Percentiles rank a stretch among this genome's conserved stretches.
Conservation (phyloP, 2,329 filamentous ascomycete genomes). For the Aspergillus melleus region DNA sequence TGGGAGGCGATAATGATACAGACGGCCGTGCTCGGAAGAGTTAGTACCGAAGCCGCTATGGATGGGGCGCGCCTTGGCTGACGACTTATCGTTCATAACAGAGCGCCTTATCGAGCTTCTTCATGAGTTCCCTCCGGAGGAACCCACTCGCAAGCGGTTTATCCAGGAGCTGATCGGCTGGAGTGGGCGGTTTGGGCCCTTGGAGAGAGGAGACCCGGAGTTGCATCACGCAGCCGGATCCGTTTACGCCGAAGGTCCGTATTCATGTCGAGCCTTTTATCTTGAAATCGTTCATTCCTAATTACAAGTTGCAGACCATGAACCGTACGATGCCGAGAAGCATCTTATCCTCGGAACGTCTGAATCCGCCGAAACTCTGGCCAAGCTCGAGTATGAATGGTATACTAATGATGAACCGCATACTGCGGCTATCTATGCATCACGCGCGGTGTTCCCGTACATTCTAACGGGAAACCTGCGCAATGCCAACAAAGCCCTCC, state of each 20-base stretch:
- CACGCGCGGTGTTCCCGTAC: conserved; percentile 85
- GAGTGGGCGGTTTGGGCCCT: conserved; percentile 82
- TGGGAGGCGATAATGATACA: conserved; percentile 54
- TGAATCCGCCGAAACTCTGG: conserved; percentile 79
- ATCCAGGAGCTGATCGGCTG: conserved; percentile 83
- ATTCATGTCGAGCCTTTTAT: background rate
- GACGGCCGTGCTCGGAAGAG: conserved; percentile 65
- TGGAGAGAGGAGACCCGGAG: conserved; percentile 89
- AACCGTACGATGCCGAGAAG: conserved; percentile 88
- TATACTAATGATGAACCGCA: conserved; percentile 87
- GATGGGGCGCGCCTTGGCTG: background rate
- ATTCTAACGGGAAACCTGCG: conserved; percentile 87
- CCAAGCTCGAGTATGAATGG: conserved; percentile 87
- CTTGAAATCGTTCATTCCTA: conserved; percentile 11
- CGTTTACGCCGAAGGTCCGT: conserved; percentile 74
- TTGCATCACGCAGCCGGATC: conserved; percentile 88
- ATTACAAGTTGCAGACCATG: conserved; percentile 62
- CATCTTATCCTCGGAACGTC: conserved; percentile 87
- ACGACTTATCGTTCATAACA: conserved; percentile 19
- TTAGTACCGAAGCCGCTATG: conserved; percentile 18
- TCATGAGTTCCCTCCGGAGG: conserved; percentile 74
- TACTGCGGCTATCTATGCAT: conserved; percentile 81
- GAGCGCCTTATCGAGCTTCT: conserved; percentile 73
- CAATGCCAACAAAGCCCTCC: conserved; percentile 79
- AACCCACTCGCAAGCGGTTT: conserved; percentile 91